These are phyloP conservation scores for Psilocybe azurescens DNA, from an alignment of 768 basidiomycete species.

Conservation along the genomic window DNA sequence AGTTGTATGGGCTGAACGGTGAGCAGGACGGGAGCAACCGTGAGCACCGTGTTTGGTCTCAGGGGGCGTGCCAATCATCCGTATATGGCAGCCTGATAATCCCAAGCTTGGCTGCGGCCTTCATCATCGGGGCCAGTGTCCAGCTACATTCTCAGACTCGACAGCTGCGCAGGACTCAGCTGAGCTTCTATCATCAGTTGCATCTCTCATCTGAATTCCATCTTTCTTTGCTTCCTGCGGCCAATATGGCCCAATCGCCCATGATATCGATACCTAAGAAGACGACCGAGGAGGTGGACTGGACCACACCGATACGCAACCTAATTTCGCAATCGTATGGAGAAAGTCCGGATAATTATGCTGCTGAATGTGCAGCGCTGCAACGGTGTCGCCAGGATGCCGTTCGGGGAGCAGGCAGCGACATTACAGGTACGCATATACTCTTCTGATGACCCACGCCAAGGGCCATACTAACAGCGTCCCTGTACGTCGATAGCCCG, in stretches of 20 bases:
- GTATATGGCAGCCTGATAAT: background rate
- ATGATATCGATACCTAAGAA: constrained; percentile 94
- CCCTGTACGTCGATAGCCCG: constrained; percentile 53
- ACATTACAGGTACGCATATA: constrained; percentile 75
- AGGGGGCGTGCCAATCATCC: constrained; percentile 23
- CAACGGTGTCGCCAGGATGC: constrained; percentile 96
- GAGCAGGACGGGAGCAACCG: constrained; percentile 38
- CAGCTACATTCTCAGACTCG: background rate
- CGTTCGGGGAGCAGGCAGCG: constrained; percentile 94
- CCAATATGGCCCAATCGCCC: constrained; percentile 76
- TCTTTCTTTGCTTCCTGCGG: background rate
- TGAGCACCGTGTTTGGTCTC: constrained; percentile 30
- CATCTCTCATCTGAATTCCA: background rate
- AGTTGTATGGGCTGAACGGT: constrained; percentile 15
- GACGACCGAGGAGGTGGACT: constrained; percentile 96
- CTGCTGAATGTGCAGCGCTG: constrained; percentile 80
- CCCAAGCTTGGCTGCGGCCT: constrained; percentile 5
- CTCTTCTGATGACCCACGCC: background rate
- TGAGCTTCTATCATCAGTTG: background rate
- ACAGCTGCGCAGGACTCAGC: constrained; percentile 11
- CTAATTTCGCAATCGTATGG: constrained; percentile 93
- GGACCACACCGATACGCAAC: constrained; percentile 85
- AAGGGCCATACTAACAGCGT: background rate
- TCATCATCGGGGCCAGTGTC: constrained; percentile 4
- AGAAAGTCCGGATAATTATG: constrained; percentile 89